Percentiles rank a stretch among this genome's conserved stretches.
Evolutionary conservation across 345 rosid species (phyloP).

Genomic region (Geranium rotundifolium): DNA sequence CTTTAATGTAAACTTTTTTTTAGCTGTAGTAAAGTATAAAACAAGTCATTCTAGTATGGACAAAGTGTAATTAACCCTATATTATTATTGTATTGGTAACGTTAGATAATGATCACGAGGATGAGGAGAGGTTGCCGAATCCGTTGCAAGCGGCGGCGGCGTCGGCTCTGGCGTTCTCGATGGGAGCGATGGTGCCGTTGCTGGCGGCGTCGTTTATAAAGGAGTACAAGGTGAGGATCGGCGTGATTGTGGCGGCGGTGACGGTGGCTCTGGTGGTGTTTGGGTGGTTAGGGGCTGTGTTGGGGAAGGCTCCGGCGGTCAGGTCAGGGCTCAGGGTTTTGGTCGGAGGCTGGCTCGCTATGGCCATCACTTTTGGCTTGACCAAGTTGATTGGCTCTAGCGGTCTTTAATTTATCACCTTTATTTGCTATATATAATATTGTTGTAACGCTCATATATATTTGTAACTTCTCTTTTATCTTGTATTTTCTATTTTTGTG

Average conservation of each 20-base stretch:
- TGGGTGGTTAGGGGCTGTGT: conserved; percentile 43
- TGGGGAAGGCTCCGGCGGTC: conserved; percentile 38
- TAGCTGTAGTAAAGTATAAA: too few species aligned
- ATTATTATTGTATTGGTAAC: too few species aligned
- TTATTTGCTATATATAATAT: too few species aligned
- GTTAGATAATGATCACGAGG: conserved; percentile 11
- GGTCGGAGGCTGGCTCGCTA: conserved; percentile 66
- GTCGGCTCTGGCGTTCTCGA: conserved; percentile 56
- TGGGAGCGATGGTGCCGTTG: conserved; percentile 52
- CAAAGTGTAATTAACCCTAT: too few species aligned
- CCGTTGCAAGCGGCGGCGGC: conserved; percentile 64
- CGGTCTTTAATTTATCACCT: too few species aligned
- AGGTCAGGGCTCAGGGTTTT: conserved; percentile 44
- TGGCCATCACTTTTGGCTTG: conserved; percentile 62
- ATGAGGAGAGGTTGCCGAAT: conserved; percentile 34
- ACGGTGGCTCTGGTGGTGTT: conserved; percentile 39
- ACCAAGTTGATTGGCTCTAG: conserved; percentile 44
- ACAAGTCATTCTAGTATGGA: too few species aligned
- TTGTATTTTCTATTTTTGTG: too few species aligned
- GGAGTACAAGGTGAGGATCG: conserved; percentile 36
- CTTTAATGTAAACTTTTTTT: too few species aligned
- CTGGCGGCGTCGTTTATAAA: conserved; percentile 45
- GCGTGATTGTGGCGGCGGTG: conserved; percentile 33
- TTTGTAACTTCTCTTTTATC: too few species aligned
- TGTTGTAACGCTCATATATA: too few species aligned